phyloP scores from a whole-genome alignment of 345 rosid species.

The Eucalyptus caleyi region DNA sequence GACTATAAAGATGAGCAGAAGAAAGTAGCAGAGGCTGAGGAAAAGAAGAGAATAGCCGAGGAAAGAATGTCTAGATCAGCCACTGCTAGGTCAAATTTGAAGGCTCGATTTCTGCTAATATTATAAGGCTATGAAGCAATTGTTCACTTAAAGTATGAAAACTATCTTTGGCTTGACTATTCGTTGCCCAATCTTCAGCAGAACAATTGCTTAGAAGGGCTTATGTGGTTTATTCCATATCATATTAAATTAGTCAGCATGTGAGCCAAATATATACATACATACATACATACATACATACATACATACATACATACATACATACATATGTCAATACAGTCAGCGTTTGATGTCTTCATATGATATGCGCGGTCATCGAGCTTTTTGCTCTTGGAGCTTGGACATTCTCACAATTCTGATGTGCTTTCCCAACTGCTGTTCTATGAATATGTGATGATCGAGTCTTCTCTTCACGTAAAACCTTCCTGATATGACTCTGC shows the following conservation, averaged over 20 bases:
- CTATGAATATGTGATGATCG: background rate
- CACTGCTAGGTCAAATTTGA: background rate
- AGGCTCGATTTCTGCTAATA: background rate
- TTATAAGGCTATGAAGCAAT: background rate
- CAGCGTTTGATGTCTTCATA: background rate
- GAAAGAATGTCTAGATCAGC: background rate
- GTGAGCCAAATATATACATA: background rate
- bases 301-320: no score
- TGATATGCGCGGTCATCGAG: background rate
- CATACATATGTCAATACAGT: background rate
- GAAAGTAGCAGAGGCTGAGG: background rate
- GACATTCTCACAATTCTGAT: background rate
- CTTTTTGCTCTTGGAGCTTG: background rate
- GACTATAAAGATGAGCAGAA: background rate
- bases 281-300: no score
- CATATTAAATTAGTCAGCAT: background rate
- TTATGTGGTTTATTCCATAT: background rate
- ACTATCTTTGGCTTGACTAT: background rate
- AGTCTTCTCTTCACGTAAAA: background rate
- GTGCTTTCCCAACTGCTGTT: background rate
- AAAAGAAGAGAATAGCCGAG: background rate
- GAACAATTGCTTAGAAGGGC: background rate
- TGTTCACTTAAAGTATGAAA: background rate
- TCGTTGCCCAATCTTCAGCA: background rate
- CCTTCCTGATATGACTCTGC: background rate